Conservation (phyloP, 2,329 filamentous ascomycete species). For the Rhynchosporium secalis region DNA sequence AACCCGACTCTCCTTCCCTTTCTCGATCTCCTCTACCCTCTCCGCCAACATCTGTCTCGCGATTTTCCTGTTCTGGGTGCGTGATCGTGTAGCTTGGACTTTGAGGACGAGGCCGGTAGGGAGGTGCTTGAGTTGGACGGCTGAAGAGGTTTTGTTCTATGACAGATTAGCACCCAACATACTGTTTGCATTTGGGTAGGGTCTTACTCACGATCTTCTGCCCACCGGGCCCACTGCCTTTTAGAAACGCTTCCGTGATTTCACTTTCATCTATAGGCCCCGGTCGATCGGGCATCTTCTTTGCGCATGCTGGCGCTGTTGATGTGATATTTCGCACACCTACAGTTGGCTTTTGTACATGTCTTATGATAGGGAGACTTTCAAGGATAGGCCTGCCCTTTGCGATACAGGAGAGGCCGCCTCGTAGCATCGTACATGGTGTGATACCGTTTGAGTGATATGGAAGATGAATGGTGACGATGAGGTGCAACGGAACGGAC, state of each 20-base stretch:
- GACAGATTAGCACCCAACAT: no score
- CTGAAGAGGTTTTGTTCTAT: slow-evolving; percentile 93
- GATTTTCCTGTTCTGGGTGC: slow-evolving; percentile 82
- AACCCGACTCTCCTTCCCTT: slow-evolving; percentile 68
- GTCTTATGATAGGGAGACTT: neutral
- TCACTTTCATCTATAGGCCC: slow-evolving; percentile 73
- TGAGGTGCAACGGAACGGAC: neutral
- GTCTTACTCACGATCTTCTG: slow-evolving; percentile 76
- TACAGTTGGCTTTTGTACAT: neutral
- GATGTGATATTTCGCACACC: slow-evolving; percentile 23
- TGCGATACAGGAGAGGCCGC: slow-evolving; percentile 21
- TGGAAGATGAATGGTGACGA: neutral
- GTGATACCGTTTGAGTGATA: neutral
- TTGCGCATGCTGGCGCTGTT: slow-evolving; percentile 40
- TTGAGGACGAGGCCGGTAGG: slow-evolving; percentile 93
- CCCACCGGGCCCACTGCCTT: slow-evolving; percentile 87
- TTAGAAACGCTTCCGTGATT: slow-evolving; percentile 82
- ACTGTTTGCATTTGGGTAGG: neutral
- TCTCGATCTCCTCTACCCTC: slow-evolving; percentile 64
- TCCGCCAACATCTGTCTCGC: slow-evolving; percentile 67
- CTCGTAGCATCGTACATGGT: slow-evolving; percentile 37
- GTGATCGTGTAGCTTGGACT: slow-evolving; percentile 85
- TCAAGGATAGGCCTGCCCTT: slow-evolving; percentile 21
- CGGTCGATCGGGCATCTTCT: slow-evolving; percentile 74
- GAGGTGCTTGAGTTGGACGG: slow-evolving; percentile 87